Evolutionary conservation across 257 asterid genomes (phyloP).

Genomic region (Nicotiana tomentosiformis): DNA sequence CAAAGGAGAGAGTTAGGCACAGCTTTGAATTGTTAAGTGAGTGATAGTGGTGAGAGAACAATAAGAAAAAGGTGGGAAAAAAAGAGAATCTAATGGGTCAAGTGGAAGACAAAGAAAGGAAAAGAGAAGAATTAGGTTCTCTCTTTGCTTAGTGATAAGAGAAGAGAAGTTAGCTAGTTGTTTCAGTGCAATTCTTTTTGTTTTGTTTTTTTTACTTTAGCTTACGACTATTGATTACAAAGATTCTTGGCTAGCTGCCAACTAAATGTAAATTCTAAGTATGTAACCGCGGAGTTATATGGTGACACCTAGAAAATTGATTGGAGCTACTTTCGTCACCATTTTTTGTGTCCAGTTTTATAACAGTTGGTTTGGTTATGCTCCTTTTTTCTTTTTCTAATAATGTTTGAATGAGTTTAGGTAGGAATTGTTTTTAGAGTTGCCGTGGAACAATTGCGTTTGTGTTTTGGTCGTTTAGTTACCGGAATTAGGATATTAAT

Average conservation of each 20-base stretch:
- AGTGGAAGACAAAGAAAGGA: neutral
- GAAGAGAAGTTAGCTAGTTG: neutral
- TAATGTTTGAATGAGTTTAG: too few relatives aligned
- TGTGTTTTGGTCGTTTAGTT: too few relatives aligned
- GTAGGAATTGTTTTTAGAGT: neutral
- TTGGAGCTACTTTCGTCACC: neutral
- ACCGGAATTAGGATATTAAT: too few relatives aligned
- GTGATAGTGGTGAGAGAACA: neutral
- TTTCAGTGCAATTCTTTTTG: neutral
- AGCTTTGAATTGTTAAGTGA: neutral
- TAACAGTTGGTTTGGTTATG: neutral
- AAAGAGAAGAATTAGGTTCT: conserved; percentile 5
- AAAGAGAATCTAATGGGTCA: neutral
- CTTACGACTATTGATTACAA: neutral
- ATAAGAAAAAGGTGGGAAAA: neutral
- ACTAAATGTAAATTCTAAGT: neutral
- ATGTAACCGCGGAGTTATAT: neutral
- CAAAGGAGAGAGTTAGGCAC: neutral
- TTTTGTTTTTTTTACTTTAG: neutral
- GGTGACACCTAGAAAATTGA: neutral
- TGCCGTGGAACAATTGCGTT: neutral
- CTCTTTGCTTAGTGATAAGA: neutral
- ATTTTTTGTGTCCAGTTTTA: neutral
- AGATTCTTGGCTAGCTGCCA: neutral
- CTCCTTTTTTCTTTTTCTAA: too few relatives aligned